phyloP scores from a whole-genome alignment of 306 rosid genomes.

The Herpetospermum pedunculosum region DNA sequence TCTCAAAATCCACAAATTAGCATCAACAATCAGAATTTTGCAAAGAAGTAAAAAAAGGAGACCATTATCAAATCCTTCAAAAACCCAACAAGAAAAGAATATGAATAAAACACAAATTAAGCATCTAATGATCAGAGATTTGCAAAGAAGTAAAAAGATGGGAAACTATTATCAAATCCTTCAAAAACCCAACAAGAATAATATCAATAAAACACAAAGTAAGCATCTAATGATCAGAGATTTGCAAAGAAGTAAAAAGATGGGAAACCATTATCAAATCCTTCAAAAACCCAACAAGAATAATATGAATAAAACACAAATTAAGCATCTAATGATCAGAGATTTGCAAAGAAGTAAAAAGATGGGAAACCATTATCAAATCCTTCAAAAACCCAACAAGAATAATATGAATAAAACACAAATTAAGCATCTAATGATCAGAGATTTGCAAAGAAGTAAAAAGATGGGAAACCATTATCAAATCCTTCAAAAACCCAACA shows the following conservation, averaged over 20 bases:
- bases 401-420: not conserved
- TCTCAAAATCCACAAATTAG: not conserved
- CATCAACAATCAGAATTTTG: not conserved
- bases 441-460: not conserved
- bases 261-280: not conserved
- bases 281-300: not conserved
- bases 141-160: not conserved
- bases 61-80: constrained; percentile 33
- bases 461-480: not conserved
- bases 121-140: not conserved
- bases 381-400: constrained; percentile 34
- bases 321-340: not conserved
- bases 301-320: no score
- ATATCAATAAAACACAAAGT: not conserved
- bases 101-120: not conserved
- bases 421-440: not conserved
- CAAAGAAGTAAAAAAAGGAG: not conserved
- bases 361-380: no score
- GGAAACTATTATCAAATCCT: constrained; percentile 18
- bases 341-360: not conserved
- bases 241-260: no score
- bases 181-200: constrained; percentile 18
- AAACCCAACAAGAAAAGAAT: not conserved
- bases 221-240: no score
- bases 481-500: not conserved